Conservation (phyloP, 352 stramenopile species). For the Pythium rhizo-oryzae region DNA sequence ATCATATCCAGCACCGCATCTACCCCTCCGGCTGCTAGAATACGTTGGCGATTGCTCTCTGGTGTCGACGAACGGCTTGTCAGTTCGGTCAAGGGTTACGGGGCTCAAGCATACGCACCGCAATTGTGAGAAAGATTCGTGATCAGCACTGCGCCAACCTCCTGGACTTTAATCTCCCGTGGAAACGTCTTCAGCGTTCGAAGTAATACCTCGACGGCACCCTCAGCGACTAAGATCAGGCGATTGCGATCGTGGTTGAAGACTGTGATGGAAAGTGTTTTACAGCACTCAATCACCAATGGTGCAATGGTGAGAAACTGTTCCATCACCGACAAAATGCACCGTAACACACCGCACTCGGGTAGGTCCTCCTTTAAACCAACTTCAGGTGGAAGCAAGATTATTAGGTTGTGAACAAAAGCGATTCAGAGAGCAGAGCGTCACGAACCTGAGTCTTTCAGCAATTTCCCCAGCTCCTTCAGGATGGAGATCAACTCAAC, state of each 20-base stretch:
- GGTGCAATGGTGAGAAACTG: slow-evolving; percentile 46
- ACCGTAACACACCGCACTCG: slow-evolving; percentile 60
- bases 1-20: slow-evolving; percentile 85
- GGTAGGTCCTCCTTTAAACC: slow-evolving; percentile 81
- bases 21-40: slow-evolving; percentile 69
- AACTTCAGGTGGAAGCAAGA: slow-evolving; percentile 15
- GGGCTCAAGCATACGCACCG: slow-evolving; percentile 28
- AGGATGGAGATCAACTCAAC: slow-evolving; percentile 43
- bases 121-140: slow-evolving; percentile 90
- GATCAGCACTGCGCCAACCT: slow-evolving; percentile 72
- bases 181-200: slow-evolving; percentile 63
- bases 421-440: not conserved
- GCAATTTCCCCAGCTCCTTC: slow-evolving; percentile 50
- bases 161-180: slow-evolving; percentile 63
- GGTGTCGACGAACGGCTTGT: slow-evolving; percentile 15
- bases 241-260: slow-evolving; percentile 83
- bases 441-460: slow-evolving; percentile 50
- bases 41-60: slow-evolving; percentile 86
- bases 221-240: slow-evolving; percentile 68
- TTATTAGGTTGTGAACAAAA: not conserved
- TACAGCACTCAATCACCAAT: slow-evolving; percentile 79
- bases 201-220: slow-evolving; percentile 58
- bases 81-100: not conserved
- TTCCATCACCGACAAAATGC: slow-evolving; percentile 66
- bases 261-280: slow-evolving; percentile 74